phyloP scores from a whole-genome alignment of 2,329 filamentous ascomycete genomes.

The Cladosporium velox region DNA sequence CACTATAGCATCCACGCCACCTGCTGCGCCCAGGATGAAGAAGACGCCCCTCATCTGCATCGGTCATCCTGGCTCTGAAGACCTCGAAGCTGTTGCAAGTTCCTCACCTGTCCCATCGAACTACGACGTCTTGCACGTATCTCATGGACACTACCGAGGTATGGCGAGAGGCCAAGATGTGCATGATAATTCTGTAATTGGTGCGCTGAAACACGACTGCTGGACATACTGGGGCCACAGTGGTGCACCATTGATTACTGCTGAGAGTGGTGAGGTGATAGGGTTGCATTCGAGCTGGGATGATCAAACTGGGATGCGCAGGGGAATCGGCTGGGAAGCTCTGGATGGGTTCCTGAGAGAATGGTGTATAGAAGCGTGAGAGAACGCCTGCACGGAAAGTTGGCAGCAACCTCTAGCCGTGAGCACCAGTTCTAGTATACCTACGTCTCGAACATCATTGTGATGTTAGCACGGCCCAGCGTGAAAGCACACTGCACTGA shows the following conservation, averaged over 20 bases:
- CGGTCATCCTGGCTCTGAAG: conserved; percentile 45
- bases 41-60: conserved; percentile 39
- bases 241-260: conserved; percentile 52
- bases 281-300: conserved; percentile 59
- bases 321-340: conserved; percentile 51
- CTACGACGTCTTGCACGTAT: conserved; percentile 53
- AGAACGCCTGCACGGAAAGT: background rate
- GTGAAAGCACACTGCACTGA: no score
- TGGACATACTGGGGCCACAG: conserved; percentile 63
- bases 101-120: conserved; percentile 41
- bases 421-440: background rate
- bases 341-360: conserved; percentile 43
- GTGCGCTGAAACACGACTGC: conserved; percentile 54
- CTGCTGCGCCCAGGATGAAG: background rate
- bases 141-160: conserved; percentile 47
- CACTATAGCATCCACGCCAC: conserved; percentile 27
- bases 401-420: no score
- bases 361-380: background rate
- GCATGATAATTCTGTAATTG: conserved; percentile 56
- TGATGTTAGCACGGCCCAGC: no score
- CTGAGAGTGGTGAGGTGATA: conserved; percentile 44
- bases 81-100: conserved; percentile 45
- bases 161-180: conserved; percentile 43
- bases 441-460: no score
- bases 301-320: conserved; percentile 53